These are phyloP conservation scores for Lachancea thermotolerans DNA, from an alignment of 805 yeast species.

Conservation along the genomic window DNA sequence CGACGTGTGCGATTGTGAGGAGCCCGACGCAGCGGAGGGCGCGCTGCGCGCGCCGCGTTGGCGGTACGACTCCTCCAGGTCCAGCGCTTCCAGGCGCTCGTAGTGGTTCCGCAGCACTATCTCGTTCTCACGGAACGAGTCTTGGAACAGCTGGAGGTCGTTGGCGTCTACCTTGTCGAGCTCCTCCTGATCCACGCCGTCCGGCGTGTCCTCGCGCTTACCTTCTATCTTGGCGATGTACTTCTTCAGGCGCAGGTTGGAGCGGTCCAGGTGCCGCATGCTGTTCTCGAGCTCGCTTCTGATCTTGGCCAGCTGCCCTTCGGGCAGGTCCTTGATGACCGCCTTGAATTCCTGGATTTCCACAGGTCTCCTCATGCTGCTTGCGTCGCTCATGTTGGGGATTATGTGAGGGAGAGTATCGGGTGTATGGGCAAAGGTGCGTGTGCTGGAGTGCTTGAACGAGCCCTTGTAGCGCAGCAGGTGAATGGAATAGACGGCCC, in stretches of 20 bases:
- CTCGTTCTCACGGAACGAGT: constrained; percentile 51
- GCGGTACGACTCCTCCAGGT: constrained; percentile 43
- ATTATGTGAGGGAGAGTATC: not conserved
- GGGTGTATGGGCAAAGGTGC: not conserved
- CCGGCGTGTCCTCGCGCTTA: constrained; percentile 12
- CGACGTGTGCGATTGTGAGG: not conserved
- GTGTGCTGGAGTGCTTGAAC: not conserved
- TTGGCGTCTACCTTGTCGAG: constrained; percentile 31
- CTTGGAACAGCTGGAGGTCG: constrained; percentile 46
- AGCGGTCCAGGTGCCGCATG: constrained; percentile 41
- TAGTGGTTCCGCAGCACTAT: constrained; percentile 47
- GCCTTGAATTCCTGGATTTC: constrained; percentile 41
- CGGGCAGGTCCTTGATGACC: constrained; percentile 49
- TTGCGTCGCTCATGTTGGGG: constrained; percentile 8
- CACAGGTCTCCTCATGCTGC: constrained; percentile 32
- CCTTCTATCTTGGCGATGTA: constrained; percentile 35
- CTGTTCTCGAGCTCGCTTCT: constrained; percentile 36
- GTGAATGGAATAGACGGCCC: too few species aligned
- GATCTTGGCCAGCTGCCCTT: constrained; percentile 35
- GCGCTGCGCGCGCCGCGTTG: constrained; percentile 18
- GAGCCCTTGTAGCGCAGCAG: too few species aligned
- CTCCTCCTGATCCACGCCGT: constrained; percentile 19
- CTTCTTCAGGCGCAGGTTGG: constrained; percentile 43
- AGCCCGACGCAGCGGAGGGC: not conserved
- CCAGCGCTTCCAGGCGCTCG: constrained; percentile 39